These are phyloP conservation scores for Chalciporus sphaerocephalus DNA, from an alignment of 768 basidiomycete genomes.

Conservation along the genomic window DNA sequence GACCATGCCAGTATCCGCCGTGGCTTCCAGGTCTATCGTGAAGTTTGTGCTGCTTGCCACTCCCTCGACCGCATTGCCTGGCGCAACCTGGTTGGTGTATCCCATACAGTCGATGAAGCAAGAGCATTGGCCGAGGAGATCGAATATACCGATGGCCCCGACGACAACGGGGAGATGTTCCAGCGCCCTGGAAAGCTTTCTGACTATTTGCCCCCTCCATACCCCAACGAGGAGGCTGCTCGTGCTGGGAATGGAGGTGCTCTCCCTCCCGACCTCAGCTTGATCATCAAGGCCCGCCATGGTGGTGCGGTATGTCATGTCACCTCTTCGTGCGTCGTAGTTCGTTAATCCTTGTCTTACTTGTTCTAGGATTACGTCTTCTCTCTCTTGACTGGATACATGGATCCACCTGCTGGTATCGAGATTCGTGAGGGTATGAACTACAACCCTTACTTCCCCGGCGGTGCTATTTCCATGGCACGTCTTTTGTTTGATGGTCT, in stretches of 20 bases:
- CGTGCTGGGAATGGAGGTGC: slow-evolving; percentile 92
- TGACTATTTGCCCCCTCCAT: slow-evolving; percentile 92
- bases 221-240: slow-evolving; percentile 97
- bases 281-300: slow-evolving; percentile 98
- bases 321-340: background rate
- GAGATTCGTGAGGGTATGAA: slow-evolving; percentile 97
- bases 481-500: slow-evolving; percentile 93
- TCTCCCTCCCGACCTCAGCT: slow-evolving; percentile 92
- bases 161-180: slow-evolving; percentile 97
- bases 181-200: slow-evolving; percentile 96
- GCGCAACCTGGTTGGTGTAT: slow-evolving; percentile 98
- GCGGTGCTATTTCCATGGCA: slow-evolving; percentile 98
- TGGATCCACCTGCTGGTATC: slow-evolving; percentile 93
- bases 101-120: slow-evolving; percentile 88
- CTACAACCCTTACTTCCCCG: slow-evolving; percentile 99
- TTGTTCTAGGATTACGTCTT: slow-evolving; percentile 85
- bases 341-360: slow-evolving; percentile 2
- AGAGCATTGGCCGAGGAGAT: slow-evolving; percentile 93
- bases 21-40: slow-evolving; percentile 96
- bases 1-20: slow-evolving; percentile 97
- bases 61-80: slow-evolving; percentile 99
- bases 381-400: slow-evolving; percentile 93
- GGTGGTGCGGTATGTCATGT: slow-evolving; percentile 76
- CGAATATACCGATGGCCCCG: slow-evolving; percentile 95
- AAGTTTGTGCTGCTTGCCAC: slow-evolving; percentile 98